phyloP scores from a whole-genome alignment of 306 rosid species.

The Astragalus membranaceus region DNA sequence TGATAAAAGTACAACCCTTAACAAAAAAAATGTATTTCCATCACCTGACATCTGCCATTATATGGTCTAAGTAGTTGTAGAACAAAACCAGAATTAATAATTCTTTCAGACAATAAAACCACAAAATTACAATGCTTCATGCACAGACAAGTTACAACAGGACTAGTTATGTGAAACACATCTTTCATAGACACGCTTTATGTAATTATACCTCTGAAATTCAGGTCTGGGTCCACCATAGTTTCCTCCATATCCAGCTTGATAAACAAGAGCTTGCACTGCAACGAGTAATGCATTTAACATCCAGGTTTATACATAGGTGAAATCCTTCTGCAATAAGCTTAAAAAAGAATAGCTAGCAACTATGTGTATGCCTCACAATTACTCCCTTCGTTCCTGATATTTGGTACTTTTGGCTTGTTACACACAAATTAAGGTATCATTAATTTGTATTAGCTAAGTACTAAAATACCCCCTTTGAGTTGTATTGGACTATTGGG shows the following conservation, averaged over 20 bases:
- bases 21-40: not conserved
- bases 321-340: not conserved
- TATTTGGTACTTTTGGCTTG: too few relatives aligned
- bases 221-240: slow-evolving; percentile 37
- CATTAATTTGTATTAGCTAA: too few relatives aligned
- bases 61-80: not conserved
- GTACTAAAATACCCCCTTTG: too few relatives aligned
- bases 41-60: not conserved
- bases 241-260: slow-evolving; percentile 62
- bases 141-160: not conserved
- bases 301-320: not conserved
- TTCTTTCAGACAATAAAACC: slow-evolving; percentile 2
- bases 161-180: not conserved
- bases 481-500: too few relatives aligned
- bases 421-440: too few relatives aligned
- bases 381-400: too few relatives aligned
- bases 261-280: slow-evolving; percentile 63
- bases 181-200: not conserved
- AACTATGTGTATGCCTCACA: not conserved
- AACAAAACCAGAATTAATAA: not conserved
- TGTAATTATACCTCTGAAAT: slow-evolving; percentile 45
- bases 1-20: not conserved
- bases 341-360: not conserved
- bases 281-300: slow-evolving; percentile 24
- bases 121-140: not conserved